Conservation (phyloP, 1,139 yeast genomes). For the Candida tetrigidarum region DNA sequence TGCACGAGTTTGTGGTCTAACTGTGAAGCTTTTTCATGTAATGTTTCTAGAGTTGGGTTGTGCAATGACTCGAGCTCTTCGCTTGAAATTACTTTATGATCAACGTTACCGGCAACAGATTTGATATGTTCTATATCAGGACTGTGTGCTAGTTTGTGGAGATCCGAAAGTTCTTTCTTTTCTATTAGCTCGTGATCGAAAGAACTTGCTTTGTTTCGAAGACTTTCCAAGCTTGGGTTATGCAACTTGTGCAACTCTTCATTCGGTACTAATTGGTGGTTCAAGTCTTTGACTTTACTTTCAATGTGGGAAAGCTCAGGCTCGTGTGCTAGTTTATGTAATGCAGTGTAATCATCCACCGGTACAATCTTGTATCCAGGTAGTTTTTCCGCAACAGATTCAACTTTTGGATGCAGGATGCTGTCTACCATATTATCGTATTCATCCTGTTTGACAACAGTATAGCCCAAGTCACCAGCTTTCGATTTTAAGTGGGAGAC, state of each 20-base stretch:
- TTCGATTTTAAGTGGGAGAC: slow-evolving; percentile 26
- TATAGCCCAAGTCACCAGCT: slow-evolving; percentile 22
- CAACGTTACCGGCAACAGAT: slow-evolving; percentile 19
- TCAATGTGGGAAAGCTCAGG: slow-evolving; percentile 16
- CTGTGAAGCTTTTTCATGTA: slow-evolving; percentile 21
- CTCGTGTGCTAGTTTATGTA: slow-evolving; percentile 16
- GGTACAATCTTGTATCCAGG: slow-evolving; percentile 24
- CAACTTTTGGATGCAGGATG: slow-evolving; percentile 25
- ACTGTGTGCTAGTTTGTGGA: slow-evolving; percentile 18
- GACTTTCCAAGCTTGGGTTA: slow-evolving; percentile 20
- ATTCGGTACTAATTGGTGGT: slow-evolving; percentile 21
- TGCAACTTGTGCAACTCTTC: slow-evolving; percentile 18
- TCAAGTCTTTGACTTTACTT: slow-evolving; percentile 16
- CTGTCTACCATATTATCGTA: slow-evolving; percentile 17
- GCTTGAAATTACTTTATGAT: slow-evolving; percentile 19
- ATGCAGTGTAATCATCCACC: slow-evolving; percentile 20
- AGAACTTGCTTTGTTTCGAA: slow-evolving; percentile 16
- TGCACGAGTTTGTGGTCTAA: slow-evolving; percentile 19
- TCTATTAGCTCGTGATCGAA: slow-evolving; percentile 7
- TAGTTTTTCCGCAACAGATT: slow-evolving; percentile 21
- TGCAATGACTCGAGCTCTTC: slow-evolving; percentile 22
- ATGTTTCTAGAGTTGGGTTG: slow-evolving; percentile 23
- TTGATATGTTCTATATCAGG: slow-evolving; percentile 26
- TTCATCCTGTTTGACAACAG: slow-evolving; percentile 29
- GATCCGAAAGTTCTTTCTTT: slow-evolving; percentile 16